Evolutionary conservation across 1,284 basidiomycete species (phyloP), one percentile per base, ranked within the genome.

Genomic region (Phlebopus sp.): DNA sequence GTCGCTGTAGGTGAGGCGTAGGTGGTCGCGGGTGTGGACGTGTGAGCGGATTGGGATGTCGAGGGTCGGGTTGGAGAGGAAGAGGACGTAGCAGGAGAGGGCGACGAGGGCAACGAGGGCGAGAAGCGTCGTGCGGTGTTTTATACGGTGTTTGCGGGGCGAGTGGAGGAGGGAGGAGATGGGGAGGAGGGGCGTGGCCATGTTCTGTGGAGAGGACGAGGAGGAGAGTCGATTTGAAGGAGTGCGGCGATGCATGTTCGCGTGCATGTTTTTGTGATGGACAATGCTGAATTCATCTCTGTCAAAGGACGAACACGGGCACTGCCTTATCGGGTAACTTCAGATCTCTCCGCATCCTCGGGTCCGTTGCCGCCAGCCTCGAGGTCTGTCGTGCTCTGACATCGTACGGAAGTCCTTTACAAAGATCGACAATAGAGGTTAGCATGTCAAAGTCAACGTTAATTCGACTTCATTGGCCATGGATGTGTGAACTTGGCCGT

Each of bases 51-150:
- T 63, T n/a, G 74, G 55, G 35, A 73, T 66, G 21, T 70, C 67
- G 32, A 70, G 53, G 23, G 68, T 57, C 4, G 75, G 70, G 50
- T 70, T 72, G 19, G 76, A 72, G 46, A 76, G 56, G 57, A 81
- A 69, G 55, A 82, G 69, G 47, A 84, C 64, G 66, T 78, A 84
- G 47, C 70, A 70, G 39, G 76, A 72, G 51, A 84, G 64, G 38
- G 69, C 59, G 50, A 78, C 44, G 54, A 84, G 70, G 48, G 69
- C 60, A 57, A 78, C 49, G 55, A 84, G 70, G 13, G 76, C 77
- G 55, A 83, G 50, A 53, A 81, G 65, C 0, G 77, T 76, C 1
- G 77, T 75, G 46, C 78, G 72, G 31, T 77, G 69, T 44, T 69
- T 71, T 3, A 53, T 14, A 2, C 60, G 52, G 5, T 51, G 29